Evolutionary conservation across 495 filamentous ascomycete species (phyloP).

Genomic region (Lichina pygmaea): DNA sequence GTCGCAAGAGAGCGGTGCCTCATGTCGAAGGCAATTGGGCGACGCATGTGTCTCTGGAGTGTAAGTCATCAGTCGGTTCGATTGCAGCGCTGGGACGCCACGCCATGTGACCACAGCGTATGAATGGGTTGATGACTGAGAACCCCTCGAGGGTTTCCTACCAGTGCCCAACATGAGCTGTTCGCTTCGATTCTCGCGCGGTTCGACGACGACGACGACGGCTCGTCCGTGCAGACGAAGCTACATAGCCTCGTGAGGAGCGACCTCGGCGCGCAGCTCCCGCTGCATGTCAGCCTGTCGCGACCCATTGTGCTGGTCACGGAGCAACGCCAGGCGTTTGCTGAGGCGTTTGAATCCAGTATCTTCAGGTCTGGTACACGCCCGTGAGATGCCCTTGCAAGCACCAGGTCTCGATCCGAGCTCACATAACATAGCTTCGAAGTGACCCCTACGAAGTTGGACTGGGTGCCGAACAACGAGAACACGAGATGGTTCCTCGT

Average conservation of each 20-base stretch:
- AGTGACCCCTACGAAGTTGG: conserved; percentile 17
- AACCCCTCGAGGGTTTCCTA: conserved; percentile 39
- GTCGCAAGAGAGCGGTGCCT: conserved; percentile 52
- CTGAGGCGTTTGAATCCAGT: conserved; percentile 14
- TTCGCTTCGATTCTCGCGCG: conserved; percentile 23
- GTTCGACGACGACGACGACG: background rate
- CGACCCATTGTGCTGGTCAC: conserved; percentile 40
- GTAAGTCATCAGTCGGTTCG: conserved; percentile 19
- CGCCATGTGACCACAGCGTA: background rate
- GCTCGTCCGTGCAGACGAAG: background rate
- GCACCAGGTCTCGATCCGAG: background rate
- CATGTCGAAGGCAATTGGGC: conserved; percentile 85
- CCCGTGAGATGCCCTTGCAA: conserved; percentile 14
- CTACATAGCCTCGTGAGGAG: conserved; percentile 39
- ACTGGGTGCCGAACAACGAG: conserved; percentile 51
- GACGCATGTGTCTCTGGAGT: conserved; percentile 79
- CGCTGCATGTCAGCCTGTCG: conserved; percentile 78
- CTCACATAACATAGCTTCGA: conserved; percentile 19
- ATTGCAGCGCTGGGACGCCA: background rate
- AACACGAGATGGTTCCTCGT: conserved; percentile 72
- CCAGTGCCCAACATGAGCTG: conserved; percentile 21
- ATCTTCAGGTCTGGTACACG: conserved; percentile 17
- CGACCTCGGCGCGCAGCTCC: conserved; percentile 50
- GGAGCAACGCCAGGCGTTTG: conserved; percentile 34
- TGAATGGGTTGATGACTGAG: background rate